Conservation (phyloP, 345 rosid species). For the Salix purpurea region DNA sequence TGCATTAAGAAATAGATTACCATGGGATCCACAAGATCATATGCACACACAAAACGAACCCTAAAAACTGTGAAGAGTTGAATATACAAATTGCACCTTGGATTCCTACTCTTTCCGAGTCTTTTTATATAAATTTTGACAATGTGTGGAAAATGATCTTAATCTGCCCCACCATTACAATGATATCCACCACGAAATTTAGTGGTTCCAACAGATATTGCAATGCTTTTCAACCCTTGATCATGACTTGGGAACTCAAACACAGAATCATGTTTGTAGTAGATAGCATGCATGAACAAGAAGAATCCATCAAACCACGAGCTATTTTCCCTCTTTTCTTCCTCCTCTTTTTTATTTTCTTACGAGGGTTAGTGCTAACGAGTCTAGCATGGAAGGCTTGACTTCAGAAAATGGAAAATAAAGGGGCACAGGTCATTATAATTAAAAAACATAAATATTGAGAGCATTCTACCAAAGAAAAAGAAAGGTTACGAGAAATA, state of each 20-base stretch:
- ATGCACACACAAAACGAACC: no score
- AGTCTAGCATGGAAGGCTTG: not conserved
- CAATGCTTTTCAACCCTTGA: constrained; percentile 1
- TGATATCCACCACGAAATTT: constrained; percentile 3
- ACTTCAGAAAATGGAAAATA: no score
- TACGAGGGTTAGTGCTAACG: not conserved
- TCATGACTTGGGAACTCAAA: constrained; percentile 1
- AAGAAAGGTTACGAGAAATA: no score
- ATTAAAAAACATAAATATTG: no score
- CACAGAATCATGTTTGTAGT: not conserved
- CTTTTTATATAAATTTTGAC: not conserved
- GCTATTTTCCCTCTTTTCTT: not conserved
- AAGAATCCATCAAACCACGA: not conserved
- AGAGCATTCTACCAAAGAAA: no score
- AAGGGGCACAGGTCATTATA: no score
- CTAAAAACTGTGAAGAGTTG: no score
- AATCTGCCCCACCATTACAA: constrained; percentile 15
- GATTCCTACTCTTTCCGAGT: not conserved
- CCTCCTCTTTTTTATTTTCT: not conserved
- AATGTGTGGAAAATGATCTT: not conserved
- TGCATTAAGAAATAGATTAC: not conserved
- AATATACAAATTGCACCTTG: not conserved
- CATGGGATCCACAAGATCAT: no score
- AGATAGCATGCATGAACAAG: constrained; percentile 1
- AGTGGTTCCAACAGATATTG: not conserved